A percentile compares a stretch with the other conserved stretches of the same genome.
Evolutionary conservation across 1,284 basidiomycete genomes (phyloP).

Genomic region (Cutaneotrichosporon sp.): DNA sequence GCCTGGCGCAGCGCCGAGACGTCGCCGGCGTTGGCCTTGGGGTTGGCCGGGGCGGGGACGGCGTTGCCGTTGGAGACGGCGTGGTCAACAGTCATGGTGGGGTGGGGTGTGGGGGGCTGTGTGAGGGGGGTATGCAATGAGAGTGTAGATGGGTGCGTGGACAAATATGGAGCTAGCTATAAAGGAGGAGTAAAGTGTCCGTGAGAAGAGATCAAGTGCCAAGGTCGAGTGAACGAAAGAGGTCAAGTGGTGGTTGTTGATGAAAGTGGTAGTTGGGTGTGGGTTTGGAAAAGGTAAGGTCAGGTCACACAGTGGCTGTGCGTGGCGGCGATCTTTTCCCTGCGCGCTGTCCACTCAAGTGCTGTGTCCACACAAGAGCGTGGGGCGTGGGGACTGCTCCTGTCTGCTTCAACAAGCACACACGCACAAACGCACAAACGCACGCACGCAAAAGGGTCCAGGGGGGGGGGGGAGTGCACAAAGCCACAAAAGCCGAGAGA

Average conservation of each 20-base stretch:
- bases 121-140: neutral
- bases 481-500: too few relatives aligned
- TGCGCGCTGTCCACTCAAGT: too few relatives aligned
- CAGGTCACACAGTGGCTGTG: too few relatives aligned
- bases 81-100: slow-evolving; percentile 7
- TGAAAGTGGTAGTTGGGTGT: neutral
- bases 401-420: too few relatives aligned
- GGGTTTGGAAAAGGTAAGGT: too few relatives aligned
- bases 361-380: too few relatives aligned
- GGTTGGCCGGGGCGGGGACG: neutral
- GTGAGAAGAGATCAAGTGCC: neutral
- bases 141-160: neutral
- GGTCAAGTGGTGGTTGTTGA: neutral
- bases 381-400: too few relatives aligned
- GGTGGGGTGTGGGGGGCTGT: neutral
- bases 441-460: too few relatives aligned
- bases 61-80: neutral
- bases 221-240: too few relatives aligned
- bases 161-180: neutral
- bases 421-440: too few relatives aligned
- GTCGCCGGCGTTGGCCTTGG: slow-evolving; percentile 7
- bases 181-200: neutral
- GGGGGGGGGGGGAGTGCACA: too few relatives aligned
- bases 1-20: slow-evolving; percentile 45
- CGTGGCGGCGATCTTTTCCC: too few relatives aligned